These are phyloP conservation scores for Triticum monococcum DNA, from an alignment of 176 grass and related monocot genomes.

Conservation along the genomic window DNA sequence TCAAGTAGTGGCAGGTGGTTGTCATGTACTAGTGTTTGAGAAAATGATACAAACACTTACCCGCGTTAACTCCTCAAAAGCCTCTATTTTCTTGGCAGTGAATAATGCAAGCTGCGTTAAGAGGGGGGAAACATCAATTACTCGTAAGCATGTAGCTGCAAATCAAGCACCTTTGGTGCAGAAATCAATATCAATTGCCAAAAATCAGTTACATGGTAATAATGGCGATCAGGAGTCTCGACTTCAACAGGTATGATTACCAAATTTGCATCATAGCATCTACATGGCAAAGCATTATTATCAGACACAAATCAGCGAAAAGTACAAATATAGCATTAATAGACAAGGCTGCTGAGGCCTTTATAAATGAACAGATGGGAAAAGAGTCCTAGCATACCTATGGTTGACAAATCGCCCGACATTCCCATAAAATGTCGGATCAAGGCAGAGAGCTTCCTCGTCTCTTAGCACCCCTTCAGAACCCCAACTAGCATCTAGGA, in stretches of 20 bases:
- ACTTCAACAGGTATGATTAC: conserved; percentile 79
- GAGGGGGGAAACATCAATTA: conserved; percentile 15
- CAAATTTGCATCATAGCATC: conserved; percentile 77
- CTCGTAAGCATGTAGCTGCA: neutral
- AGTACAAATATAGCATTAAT: neutral
- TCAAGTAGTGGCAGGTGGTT: conserved; percentile 2
- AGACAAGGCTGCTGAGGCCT: conserved; percentile 8
- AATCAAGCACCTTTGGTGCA: neutral
- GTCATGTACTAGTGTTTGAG: conserved; percentile 4
- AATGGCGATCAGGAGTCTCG: conserved; percentile 73
- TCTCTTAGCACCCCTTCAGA: conserved; percentile 39
- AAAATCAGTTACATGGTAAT: conserved; percentile 65
- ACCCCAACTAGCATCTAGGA: conserved; percentile 74
- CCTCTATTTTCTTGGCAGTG: conserved; percentile 71
- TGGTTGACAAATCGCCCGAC: conserved; percentile 80
- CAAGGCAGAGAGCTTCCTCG: conserved; percentile 66
- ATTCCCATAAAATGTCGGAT: conserved; percentile 83
- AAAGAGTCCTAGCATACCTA: conserved; percentile 36
- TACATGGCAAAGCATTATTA: conserved; percentile 33
- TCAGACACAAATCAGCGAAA: neutral
- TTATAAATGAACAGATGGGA: neutral
- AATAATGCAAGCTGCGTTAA: conserved; percentile 68
- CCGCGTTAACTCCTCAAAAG: conserved; percentile 85
- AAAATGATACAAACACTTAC: conserved; percentile 45
- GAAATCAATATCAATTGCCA: neutral